Evolutionary conservation across 208 protist species (phyloP).

Genomic region (Acanthamoeba quina): DNA sequence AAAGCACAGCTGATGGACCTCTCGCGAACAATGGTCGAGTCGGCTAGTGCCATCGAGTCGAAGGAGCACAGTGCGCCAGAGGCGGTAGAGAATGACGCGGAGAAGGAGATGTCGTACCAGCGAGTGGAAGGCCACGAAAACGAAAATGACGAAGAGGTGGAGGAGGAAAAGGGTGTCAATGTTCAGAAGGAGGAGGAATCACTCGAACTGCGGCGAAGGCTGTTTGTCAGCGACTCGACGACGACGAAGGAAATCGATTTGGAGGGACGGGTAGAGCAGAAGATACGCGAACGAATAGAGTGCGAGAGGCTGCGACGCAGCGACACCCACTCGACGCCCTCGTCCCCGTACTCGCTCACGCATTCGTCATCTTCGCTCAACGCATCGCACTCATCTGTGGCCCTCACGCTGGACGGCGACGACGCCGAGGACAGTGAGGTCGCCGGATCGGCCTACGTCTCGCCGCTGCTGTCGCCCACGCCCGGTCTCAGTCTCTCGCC

Average conservation of each 20-base stretch:
- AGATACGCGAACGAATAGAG: conserved; percentile 30
- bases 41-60: neutral
- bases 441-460: neutral
- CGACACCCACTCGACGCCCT: neutral
- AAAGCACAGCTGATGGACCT: neutral
- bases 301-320: neutral
- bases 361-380: neutral
- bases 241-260: neutral
- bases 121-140: neutral
- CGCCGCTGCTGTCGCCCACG: conserved; percentile 3
- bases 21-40: neutral
- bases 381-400: neutral
- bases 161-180: neutral
- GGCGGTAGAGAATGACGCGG: neutral
- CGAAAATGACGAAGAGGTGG: neutral
- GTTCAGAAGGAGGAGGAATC: neutral
- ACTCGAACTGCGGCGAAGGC: neutral
- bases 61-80: neutral
- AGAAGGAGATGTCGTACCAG: neutral
- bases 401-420: neutral
- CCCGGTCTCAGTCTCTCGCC: neutral
- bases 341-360: neutral
- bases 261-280: neutral
- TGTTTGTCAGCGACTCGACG: neutral
- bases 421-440: neutral